Evolutionary conservation across 139 green algal genomes (phyloP).

Genomic region (Tetradesmus lagerheimii): DNA sequence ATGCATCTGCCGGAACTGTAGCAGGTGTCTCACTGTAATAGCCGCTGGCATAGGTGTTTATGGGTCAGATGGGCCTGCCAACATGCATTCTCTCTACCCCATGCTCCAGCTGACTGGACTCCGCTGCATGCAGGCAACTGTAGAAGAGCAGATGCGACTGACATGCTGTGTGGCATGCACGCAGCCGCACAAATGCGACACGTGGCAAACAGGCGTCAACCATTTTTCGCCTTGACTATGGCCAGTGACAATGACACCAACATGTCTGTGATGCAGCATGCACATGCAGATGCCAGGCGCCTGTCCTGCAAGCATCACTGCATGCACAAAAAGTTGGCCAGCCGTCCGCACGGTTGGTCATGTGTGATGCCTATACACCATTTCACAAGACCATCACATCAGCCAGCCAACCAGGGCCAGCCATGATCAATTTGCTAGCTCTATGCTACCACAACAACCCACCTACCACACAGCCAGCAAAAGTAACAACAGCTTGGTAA

Average conservation of each 20-base stretch:
- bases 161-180: neutral
- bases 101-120: neutral
- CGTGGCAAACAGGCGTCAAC: too few relatives aligned
- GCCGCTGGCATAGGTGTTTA: neutral
- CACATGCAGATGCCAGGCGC: neutral
- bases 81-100: neutral
- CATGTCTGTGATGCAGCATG: neutral
- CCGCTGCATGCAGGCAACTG: neutral
- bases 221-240: neutral
- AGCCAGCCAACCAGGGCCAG: neutral
- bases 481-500: neutral
- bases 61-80: neutral
- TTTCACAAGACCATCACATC: too few relatives aligned
- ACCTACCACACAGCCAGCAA: neutral
- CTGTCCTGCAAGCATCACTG: neutral
- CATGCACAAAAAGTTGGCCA: neutral
- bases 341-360: neutral
- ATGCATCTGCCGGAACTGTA: neutral
- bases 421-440: neutral
- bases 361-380: neutral
- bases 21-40: neutral
- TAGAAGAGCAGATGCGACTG: neutral
- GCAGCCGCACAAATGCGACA: neutral
- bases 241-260: neutral
- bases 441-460: neutral